Base-by-base conservation (phyloP, 768 basidiomycete species). In the Suillus fuscotomentosus region DNA sequence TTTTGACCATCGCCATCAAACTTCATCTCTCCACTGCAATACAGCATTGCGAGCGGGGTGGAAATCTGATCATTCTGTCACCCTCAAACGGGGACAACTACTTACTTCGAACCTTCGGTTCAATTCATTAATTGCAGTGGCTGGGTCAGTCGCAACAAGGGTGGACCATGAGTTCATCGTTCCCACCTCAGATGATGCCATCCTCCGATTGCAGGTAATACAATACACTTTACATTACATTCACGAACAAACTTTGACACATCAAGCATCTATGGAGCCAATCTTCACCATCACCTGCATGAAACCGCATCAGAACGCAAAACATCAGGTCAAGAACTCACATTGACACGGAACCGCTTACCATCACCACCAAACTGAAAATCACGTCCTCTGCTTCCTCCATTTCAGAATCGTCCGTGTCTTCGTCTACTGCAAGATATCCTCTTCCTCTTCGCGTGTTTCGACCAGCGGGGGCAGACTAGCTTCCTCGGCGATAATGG, bases 261-360 rank as follows among this genome's bases (percentile, higher is more conserved):
- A 11, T 45, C 70, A 77, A 36, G 77, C 73, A 36, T 62, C 64
- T 54, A 75, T 70, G 9, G 59, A 73, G 66, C 70, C 64, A 67
- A 34, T 73, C 62, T 75, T 43, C 27, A 70, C n/a, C n/a, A 67
- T 36, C 5, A 59, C 61, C 31, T 70, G 67, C 43, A 64, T 51
- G 4, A 57, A 61, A 41, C 64, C 72, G 10, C 20, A 11, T 15
- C 17, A 13, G 24, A n/a, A 48, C 22, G 14, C 1, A 50, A 31
- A 48, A 11, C 20, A n/a, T 69, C 47, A 75, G 62, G 41, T 38
- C 24, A 38, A 34, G 56, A 57, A 27, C 34, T 24, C 20, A 15
- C 5, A 3, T 10, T 1, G 9, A 48, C 13, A n/a, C 24, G 3
- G 4, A 34, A 0, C 17, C 11, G 13, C 15, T 4, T 7, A 63